Evolutionary conservation across 345 rosid genomes (phyloP).

Genomic region (Salix caprea): DNA sequence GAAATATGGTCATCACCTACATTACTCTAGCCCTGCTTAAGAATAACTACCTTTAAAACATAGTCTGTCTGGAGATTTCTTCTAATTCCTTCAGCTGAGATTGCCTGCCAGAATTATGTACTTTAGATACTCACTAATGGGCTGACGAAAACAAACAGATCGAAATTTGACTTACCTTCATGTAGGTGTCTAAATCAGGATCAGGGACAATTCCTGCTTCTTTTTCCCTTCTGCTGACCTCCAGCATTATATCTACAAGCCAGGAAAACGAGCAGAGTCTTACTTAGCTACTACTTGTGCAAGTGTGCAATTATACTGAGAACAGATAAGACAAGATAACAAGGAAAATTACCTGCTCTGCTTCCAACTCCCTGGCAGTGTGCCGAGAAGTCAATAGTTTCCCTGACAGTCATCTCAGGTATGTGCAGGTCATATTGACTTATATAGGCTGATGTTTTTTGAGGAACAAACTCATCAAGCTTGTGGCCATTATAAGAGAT

Average conservation of each 20-base stretch:
- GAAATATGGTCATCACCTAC: too few relatives aligned
- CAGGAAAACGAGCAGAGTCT: too few relatives aligned
- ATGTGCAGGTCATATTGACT: constrained; percentile 10
- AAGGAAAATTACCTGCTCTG: not conserved
- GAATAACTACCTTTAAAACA: not conserved
- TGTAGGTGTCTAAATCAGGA: not conserved
- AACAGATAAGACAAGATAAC: not conserved
- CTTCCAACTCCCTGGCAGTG: constrained; percentile 76
- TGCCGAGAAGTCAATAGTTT: constrained; percentile 35
- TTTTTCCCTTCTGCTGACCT: not conserved
- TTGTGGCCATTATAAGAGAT: constrained; percentile 5
- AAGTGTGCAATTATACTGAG: not conserved
- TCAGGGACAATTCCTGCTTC: constrained; percentile 3
- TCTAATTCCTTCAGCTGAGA: not conserved
- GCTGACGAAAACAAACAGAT: not conserved
- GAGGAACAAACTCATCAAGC: constrained; percentile 10
- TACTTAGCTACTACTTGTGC: not conserved
- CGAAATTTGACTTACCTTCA: not conserved
- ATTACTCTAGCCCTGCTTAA: not conserved
- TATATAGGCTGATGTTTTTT: constrained; percentile 14
- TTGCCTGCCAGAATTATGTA: not conserved
- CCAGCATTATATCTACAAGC: not conserved
- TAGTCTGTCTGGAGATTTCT: constrained; percentile 6
- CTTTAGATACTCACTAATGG: not conserved
- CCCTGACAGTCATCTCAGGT: constrained; percentile 11